Conservation (phyloP, 495 filamentous ascomycete species). For the Talaromyces liani region DNA sequence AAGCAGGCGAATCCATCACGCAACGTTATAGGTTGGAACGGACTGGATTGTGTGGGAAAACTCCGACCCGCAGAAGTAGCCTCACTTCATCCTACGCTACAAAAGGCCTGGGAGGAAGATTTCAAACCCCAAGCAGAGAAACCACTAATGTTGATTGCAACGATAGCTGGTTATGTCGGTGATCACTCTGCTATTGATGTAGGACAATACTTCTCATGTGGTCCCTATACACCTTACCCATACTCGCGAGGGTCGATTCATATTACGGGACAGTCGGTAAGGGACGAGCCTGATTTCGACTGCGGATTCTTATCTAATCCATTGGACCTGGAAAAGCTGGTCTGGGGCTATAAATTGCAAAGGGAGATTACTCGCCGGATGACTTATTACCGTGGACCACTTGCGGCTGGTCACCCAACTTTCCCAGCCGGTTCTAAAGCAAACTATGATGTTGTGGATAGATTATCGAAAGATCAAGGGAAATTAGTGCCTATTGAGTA, state of each 20-base stretch:
- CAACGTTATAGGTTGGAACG: conserved; percentile 36
- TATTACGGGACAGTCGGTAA: conserved; percentile 30
- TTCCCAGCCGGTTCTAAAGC: conserved; percentile 42
- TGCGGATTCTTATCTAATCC: conserved; percentile 34
- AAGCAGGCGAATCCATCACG: conserved; percentile 15
- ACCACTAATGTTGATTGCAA: conserved; percentile 25
- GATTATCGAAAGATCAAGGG: not conserved
- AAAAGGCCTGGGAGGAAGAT: conserved; percentile 34
- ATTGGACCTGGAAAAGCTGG: conserved; percentile 16
- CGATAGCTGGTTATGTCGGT: conserved; percentile 20
- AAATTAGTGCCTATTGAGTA: conserved; percentile 26
- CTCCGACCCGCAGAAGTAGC: conserved; percentile 33
- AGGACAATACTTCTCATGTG: conserved; percentile 29
- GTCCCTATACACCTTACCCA: conserved; percentile 41
- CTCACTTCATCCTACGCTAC: conserved; percentile 32
- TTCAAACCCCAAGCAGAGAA: conserved; percentile 29
- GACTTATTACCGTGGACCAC: conserved; percentile 44
- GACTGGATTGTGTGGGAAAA: conserved; percentile 37
- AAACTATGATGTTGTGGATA: conserved; percentile 19
- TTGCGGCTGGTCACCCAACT: conserved; percentile 38
- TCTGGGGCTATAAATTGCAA: conserved; percentile 42
- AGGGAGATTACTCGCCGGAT: conserved; percentile 51
- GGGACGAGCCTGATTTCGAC: conserved; percentile 19
- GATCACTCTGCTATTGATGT: conserved; percentile 18
- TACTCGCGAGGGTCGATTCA: conserved; percentile 50